Evolutionary conservation across 306 rosid species (phyloP).

Genomic region (Astragalus membranaceus): DNA sequence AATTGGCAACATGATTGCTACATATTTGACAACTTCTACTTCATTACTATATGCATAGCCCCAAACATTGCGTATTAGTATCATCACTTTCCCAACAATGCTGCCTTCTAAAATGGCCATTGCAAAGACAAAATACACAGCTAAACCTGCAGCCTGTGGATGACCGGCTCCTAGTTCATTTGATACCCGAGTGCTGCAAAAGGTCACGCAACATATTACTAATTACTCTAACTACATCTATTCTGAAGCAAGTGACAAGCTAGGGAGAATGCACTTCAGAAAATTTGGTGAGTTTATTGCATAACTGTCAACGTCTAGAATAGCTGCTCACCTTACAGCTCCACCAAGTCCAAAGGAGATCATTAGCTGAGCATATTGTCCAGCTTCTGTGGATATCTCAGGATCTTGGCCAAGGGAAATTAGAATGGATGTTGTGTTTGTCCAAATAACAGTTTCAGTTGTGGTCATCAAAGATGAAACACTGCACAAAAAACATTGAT

Average conservation of each 20-base stretch:
- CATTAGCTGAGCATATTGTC: constrained; percentile 44
- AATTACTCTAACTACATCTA: neutral
- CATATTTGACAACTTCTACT: constrained; percentile 48
- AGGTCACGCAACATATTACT: neutral
- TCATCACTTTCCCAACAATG: constrained; percentile 34
- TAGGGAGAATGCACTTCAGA: neutral
- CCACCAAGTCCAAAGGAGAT: constrained; percentile 72
- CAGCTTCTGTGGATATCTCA: constrained; percentile 56
- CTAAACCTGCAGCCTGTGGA: constrained; percentile 49
- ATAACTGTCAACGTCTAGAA: neutral
- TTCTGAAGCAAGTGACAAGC: neutral
- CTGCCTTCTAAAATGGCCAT: constrained; percentile 48
- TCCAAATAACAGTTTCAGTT: constrained; percentile 54
- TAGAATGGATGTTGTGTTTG: constrained; percentile 42
- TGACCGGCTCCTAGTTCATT: constrained; percentile 74
- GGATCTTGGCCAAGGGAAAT: constrained; percentile 47
- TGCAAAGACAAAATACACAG: constrained; percentile 40
- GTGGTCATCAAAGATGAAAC: no score
- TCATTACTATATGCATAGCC: constrained; percentile 60
- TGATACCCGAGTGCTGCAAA: constrained; percentile 61
- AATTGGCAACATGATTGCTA: constrained; percentile 16
- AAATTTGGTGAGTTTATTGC: neutral
- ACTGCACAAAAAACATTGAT: no score
- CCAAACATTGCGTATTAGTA: constrained; percentile 60
- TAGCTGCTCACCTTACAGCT: constrained; percentile 56